phyloP scores from a whole-genome alignment of 2,329 filamentous ascomycete species.

The Colletotrichum falcatum region DNA sequence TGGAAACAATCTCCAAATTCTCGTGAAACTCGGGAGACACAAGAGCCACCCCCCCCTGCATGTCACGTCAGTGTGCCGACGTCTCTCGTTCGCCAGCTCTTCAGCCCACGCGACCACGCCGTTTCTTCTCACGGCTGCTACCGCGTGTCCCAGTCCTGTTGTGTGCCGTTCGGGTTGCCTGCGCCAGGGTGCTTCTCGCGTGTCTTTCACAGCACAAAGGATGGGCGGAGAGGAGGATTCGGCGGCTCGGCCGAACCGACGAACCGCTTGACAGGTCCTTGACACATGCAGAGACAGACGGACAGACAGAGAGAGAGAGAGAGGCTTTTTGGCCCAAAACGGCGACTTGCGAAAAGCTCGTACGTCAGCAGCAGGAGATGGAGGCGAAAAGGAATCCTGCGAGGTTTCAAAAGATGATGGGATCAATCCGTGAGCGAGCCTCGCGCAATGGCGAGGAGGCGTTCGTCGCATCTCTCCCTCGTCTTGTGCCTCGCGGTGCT shows the following conservation, averaged over 20 bases:
- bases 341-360: neutral
- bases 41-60: constrained; percentile 27
- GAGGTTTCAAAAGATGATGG: constrained; percentile 30
- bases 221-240: neutral
- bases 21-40: constrained; percentile 34
- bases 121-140: neutral
- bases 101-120: constrained; percentile 1
- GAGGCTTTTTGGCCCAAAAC: too few species aligned
- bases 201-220: neutral
- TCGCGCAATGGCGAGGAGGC: constrained; percentile 12
- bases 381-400: constrained; percentile 3
- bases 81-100: neutral
- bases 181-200: too few species aligned
- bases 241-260: too few species aligned
- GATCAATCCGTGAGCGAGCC: constrained; percentile 17
- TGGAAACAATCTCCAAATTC: constrained; percentile 8
- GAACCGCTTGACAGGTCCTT: too few species aligned
- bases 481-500: constrained; percentile 21
- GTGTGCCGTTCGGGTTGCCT: too few species aligned
- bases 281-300: neutral
- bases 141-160: too few species aligned
- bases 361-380: neutral
- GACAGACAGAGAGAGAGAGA: neutral
- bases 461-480: constrained; percentile 23
- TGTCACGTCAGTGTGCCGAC: constrained; percentile 20